Evolutionary conservation across 164 flowering plant genomes (phyloP).

Genomic region (Vitis riparia): DNA sequence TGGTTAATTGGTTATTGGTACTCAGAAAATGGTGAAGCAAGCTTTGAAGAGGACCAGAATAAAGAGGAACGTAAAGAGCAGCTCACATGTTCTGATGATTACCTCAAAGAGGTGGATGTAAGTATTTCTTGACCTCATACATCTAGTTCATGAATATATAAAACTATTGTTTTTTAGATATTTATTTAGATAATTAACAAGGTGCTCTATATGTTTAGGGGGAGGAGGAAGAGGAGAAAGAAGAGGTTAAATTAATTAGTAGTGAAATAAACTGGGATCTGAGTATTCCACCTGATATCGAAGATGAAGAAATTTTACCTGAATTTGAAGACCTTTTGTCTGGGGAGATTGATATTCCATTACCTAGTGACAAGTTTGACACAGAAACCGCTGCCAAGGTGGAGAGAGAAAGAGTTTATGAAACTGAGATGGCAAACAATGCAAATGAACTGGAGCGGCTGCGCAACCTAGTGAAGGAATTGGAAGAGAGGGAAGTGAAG

Average conservation of each 20-base stretch:
- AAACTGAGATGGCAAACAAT: slow-evolving; percentile 72
- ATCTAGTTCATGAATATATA: not conserved
- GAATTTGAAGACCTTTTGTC: slow-evolving; percentile 81
- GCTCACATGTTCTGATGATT: slow-evolving; percentile 22
- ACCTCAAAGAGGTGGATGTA: slow-evolving; percentile 46
- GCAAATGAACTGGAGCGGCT: slow-evolving; percentile 71
- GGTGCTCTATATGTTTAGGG: slow-evolving; percentile 21
- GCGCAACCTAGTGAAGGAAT: slow-evolving; percentile 74
- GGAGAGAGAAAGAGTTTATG: slow-evolving; percentile 58
- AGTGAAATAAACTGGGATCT: slow-evolving; percentile 51
- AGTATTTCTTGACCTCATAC: slow-evolving; percentile 16
- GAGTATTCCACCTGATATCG: slow-evolving; percentile 30
- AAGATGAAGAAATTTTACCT: slow-evolving; percentile 67
- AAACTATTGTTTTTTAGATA: not conserved
- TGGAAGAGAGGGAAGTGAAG: slow-evolving; percentile 91
- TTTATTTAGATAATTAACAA: not conserved
- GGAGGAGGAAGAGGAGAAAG: slow-evolving; percentile 78
- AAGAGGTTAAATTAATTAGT: slow-evolving; percentile 85
- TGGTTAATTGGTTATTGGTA: slow-evolving; percentile 1
- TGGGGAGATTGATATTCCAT: slow-evolving; percentile 73
- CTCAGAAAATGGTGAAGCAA: slow-evolving; percentile 55
- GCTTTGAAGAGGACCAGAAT: slow-evolving; percentile 16
- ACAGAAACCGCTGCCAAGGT: slow-evolving; percentile 21
- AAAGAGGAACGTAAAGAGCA: slow-evolving; percentile 39
- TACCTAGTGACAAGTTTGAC: slow-evolving; percentile 47